Evolutionary conservation across 192 early-diverging fungal genomes (phyloP), one percentile per base, ranked within the genome.

Genomic region (Linnemannia zychae): DNA sequence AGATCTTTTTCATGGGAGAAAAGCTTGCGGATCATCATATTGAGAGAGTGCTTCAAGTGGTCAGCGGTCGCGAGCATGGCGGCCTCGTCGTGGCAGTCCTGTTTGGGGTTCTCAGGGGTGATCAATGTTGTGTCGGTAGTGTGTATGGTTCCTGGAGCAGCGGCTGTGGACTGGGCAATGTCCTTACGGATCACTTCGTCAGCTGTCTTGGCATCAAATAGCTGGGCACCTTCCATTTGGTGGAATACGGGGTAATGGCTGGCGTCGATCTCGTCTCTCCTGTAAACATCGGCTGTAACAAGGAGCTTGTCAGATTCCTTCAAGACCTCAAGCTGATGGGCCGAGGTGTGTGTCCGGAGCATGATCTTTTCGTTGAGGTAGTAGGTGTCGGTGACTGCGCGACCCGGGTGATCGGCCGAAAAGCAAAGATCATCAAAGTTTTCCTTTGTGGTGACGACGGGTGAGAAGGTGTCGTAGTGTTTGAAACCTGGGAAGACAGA

Each of bases 171-270:
- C 22, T 67, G 31, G 3, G 78, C 76, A 38, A 89, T 83, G 4
- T 86, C 80, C n/a, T 83, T 78, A 18, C 80, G 47, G 49, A 90
- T 78, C 24, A 81, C 82, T 37, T 82, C 77, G 7, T 80, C 70
- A 0, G 67, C 76, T n/a, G 89, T 86, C 36, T 81, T 82, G 36
- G 89, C 78, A 28, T 91, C 86, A 84, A 96, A 96, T 36, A 92
- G 86, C 50, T 94, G 93, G 40, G 97, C 94, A 11, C 97, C 98
- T 78, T 99, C 98, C 94, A 99, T 98, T 86, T 99, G 98, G 79
- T 99, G 98, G 86, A 99, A 99, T 7, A 97, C 96, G 0, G 98
- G 98, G 86, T 99, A 99, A 80, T 99, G 98, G 72, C 92, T 95
- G 7, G 94, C 90, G 79, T 99, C 97, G 76, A 99, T 97, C 81